Conservation (phyloP, 345 rosid genomes). For the Erodium maritimum region DNA sequence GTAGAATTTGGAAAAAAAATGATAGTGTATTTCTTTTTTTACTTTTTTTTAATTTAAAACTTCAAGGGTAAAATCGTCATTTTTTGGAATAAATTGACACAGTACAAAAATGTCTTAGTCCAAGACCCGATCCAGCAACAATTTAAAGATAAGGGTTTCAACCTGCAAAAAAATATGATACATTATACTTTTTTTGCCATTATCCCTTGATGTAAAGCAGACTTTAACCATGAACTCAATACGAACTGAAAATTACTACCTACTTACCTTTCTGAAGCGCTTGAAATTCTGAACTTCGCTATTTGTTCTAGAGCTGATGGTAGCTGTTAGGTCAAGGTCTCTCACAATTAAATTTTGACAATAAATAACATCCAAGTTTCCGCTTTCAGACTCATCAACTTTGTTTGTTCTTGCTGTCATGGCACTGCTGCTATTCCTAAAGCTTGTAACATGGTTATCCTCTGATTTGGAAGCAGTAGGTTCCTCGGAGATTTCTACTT, state of each 20-base stretch:
- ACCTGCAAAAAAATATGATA: no score
- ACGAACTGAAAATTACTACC: no score
- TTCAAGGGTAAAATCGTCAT: no score
- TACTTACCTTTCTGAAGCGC: conserved; percentile 69
- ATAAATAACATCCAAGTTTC: conserved; percentile 58
- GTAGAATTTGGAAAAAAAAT: no score
- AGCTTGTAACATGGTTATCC: conserved; percentile 9
- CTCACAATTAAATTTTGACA: conserved; percentile 55
- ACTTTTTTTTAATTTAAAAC: no score
- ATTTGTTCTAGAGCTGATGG: conserved; percentile 15
- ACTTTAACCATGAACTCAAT: no score
- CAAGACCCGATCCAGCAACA: no score
- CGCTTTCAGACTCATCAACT: conserved; percentile 36
- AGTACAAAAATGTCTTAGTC: no score
- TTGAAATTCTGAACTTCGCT: conserved; percentile 51
- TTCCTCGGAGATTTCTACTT: conserved; percentile 16
- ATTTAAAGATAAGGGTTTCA: no score
- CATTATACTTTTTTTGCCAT: not conserved
- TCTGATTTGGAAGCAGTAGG: conserved; percentile 13
- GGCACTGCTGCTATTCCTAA: conserved; percentile 13
- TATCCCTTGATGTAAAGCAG: not conserved
- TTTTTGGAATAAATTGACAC: no score
- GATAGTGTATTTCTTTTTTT: no score
- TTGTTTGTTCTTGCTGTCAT: conserved; percentile 24
- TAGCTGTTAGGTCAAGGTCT: conserved; percentile 18